A percentile compares a stretch with the other conserved stretches of the same genome.
Conservation (phyloP, 1,139 yeast species). For the Saccharomycopsis crataegensis region DNA sequence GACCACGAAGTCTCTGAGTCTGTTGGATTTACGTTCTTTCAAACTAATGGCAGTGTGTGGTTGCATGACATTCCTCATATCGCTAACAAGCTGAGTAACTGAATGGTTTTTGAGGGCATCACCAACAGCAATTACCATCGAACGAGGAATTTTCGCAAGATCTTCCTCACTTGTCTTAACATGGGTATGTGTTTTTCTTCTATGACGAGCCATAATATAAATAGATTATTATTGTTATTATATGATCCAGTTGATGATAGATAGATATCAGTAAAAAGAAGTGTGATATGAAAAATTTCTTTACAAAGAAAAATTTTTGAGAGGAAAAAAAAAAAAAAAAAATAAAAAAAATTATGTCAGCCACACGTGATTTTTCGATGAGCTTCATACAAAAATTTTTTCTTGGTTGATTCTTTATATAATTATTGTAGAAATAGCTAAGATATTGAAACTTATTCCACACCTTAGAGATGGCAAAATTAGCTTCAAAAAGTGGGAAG, state of each 20-base stretch:
- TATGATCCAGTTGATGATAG: too few relatives aligned
- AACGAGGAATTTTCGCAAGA: slow-evolving; percentile 68
- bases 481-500: background rate
- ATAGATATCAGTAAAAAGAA: too few relatives aligned
- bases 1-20: slow-evolving; percentile 81
- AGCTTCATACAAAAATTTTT: background rate
- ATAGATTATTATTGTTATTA: too few relatives aligned
- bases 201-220: slow-evolving; percentile 17
- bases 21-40: slow-evolving; percentile 79
- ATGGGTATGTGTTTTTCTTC: slow-evolving; percentile 76
- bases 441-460: background rate
- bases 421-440: background rate
- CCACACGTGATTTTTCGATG: background rate
- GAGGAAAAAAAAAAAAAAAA: background rate
- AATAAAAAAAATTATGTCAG: background rate
- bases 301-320: background rate
- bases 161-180: slow-evolving; percentile 60
- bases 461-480: background rate
- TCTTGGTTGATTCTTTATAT: background rate
- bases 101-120: slow-evolving; percentile 73
- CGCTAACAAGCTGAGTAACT: slow-evolving; percentile 75
- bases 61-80: slow-evolving; percentile 85
- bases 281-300: too few relatives aligned
- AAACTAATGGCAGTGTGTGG: slow-evolving; percentile 93
- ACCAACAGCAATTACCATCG: slow-evolving; percentile 90